A percentile compares a stretch with the other conserved stretches of the same genome.
phyloP scores from a whole-genome alignment of 768 basidiomycete species.

The Tricholoma saponaceum region DNA sequence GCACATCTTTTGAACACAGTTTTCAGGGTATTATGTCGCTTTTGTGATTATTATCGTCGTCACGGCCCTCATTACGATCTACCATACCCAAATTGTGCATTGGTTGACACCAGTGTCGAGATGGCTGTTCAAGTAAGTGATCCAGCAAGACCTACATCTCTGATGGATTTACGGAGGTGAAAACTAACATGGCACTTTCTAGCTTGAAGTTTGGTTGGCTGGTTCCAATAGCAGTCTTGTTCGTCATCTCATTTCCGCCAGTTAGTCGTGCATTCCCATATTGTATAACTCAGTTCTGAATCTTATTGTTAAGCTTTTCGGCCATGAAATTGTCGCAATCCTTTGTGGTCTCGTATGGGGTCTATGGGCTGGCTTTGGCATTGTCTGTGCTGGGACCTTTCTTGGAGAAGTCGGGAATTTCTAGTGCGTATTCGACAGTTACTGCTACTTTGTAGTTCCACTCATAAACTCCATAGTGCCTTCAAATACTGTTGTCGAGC shows the following conservation, averaged over 20 bases:
- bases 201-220: constrained; percentile 62
- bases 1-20: neutral
- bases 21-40: constrained; percentile 49
- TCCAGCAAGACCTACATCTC: constrained; percentile 4
- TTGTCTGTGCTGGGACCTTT: constrained; percentile 80
- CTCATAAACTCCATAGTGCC: constrained; percentile 40
- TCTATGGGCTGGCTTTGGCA: constrained; percentile 80
- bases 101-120: constrained; percentile 64
- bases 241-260: constrained; percentile 85
- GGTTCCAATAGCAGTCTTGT: constrained; percentile 77
- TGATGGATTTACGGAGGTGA: neutral
- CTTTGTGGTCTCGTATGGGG: constrained; percentile 92
- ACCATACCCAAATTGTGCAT: constrained; percentile 67
- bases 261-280: constrained; percentile 28
- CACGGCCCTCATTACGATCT: constrained; percentile 52
- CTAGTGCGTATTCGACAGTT: constrained; percentile 47
- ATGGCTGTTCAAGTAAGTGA: constrained; percentile 57
- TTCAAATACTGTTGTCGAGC: constrained; percentile 78
- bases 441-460: neutral
- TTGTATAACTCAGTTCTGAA: neutral
- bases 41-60: constrained; percentile 43
- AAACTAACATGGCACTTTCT: neutral
- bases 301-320: constrained; percentile 57
- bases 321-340: constrained; percentile 88
- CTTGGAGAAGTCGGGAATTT: constrained; percentile 87